Evolutionary conservation across 768 basidiomycete species (phyloP).

Genomic region (Termitomyces sp.): DNA sequence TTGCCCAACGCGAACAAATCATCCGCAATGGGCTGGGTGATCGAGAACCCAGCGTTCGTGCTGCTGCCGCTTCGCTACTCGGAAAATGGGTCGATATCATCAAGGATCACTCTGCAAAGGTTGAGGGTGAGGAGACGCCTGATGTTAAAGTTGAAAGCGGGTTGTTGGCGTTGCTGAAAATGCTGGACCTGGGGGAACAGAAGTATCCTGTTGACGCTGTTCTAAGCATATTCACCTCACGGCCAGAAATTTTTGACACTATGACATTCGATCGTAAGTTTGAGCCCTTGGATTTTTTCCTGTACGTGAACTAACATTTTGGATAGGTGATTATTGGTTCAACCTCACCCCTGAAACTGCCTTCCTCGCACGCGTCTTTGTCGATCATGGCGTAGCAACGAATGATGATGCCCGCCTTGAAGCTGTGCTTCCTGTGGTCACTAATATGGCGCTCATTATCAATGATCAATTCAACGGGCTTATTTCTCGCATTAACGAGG

Average conservation of each 20-base stretch:
- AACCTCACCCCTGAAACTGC: slow-evolving; percentile 69
- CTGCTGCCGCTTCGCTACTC: slow-evolving; percentile 70
- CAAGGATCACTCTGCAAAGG: slow-evolving; percentile 29
- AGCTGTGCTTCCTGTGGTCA: slow-evolving; percentile 77
- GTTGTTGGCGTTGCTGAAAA: slow-evolving; percentile 19
- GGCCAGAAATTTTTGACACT: slow-evolving; percentile 61
- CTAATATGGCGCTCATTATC: slow-evolving; percentile 72
- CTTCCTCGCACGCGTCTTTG: slow-evolving; percentile 80
- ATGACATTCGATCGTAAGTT: slow-evolving; percentile 67
- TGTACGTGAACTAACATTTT: not conserved
- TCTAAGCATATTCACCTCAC: slow-evolving; percentile 63
- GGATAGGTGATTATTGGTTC: slow-evolving; percentile 68
- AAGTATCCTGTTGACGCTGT: slow-evolving; percentile 70
- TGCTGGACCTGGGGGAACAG: slow-evolving; percentile 59
- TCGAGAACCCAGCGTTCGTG: slow-evolving; percentile 69
- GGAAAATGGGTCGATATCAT: slow-evolving; percentile 72
- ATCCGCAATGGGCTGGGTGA: slow-evolving; percentile 85
- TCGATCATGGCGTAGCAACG: slow-evolving; percentile 66
- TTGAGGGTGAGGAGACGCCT: slow-evolving; percentile 23
- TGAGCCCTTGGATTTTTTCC: not conserved
- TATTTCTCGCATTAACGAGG: slow-evolving; percentile 18
- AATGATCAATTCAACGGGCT: slow-evolving; percentile 65
- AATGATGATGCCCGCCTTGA: slow-evolving; percentile 65
- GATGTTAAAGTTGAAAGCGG: slow-evolving; percentile 21
- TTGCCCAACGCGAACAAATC: slow-evolving; percentile 73